Base-by-base conservation (phyloP, 345 rosid species). In the Brassica nigra region DNA sequence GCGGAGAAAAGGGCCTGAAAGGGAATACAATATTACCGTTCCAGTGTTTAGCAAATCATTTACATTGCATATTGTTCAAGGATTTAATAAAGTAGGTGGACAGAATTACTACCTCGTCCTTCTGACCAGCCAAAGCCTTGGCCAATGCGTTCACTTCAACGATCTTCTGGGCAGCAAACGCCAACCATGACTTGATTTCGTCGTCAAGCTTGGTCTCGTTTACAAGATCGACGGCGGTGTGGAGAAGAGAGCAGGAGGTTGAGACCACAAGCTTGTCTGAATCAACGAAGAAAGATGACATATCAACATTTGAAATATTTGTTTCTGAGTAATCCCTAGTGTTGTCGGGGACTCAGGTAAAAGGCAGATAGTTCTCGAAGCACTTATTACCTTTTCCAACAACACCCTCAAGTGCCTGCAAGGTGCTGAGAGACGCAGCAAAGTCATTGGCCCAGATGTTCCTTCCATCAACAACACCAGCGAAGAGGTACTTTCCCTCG, bases 361-460 rank as follows among this genome's bases (percentile, higher is more conserved):
- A 75, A 69, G 27, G 62, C 42, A 49, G 66, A 67, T 49, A 27
- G 42, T 49, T 8, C 9, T 68, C 9, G 61, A 66, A 31, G 14
- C 68, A 27, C 7, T 15, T 34, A 33, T 36, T 82, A 92, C 98
- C 99, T 87, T 95, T 93, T 79, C 98, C 98, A n/a, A 91, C 97
- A 74, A 91, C 31, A 28, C 90, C 87, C 84, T 90, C 94, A 78
- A 95, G 93, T 54, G 77, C 82, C 69, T 74, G 30, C 76, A 93
- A 83, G 70, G 86, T 87, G 82, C 73, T 76, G 36, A 93, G 87
- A 78, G 98, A 95, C 69, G 88, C 84, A 81, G 94, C 87, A 76
- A 92, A 97, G 76, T 95, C 96, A 71, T 95, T 93, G 74, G 98
- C 98, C 99, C 99, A 95, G 82, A 95, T 91, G 88, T 95, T 95